Percentiles rank a stretch among this genome's conserved stretches.
Conservation (phyloP, 192 early-diverging fungal genomes). For the Nowakowskiella sp. region DNA sequence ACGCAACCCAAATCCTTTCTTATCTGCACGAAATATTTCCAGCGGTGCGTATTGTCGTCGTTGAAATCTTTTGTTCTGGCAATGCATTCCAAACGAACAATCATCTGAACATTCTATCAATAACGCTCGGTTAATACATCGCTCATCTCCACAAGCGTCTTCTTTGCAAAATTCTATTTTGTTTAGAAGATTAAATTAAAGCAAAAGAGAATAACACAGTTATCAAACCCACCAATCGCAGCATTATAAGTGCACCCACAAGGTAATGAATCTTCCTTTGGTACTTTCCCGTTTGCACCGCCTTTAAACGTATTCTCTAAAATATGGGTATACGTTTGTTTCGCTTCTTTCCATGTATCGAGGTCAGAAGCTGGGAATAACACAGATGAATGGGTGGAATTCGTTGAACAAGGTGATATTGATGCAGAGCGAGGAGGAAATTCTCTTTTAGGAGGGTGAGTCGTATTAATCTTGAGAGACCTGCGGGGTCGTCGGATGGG, state of each 20-base stretch:
- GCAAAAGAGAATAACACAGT: background rate
- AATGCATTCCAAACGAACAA: constrained; percentile 65
- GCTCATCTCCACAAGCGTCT: constrained; percentile 76
- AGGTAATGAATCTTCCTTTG: constrained; percentile 62
- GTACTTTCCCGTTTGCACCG: constrained; percentile 58
- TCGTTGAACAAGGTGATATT: too few species aligned
- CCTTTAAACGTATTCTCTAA: constrained; percentile 62
- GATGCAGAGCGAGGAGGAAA: too few species aligned
- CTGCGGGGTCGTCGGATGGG: too few species aligned
- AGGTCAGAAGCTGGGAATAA: too few species aligned
- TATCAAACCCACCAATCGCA: constrained; percentile 24
- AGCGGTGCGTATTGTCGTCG: constrained; percentile 74
- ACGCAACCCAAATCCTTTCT: constrained; percentile 91
- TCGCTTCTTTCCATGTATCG: constrained; percentile 30
- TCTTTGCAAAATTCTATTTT: too few species aligned
- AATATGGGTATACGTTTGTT: constrained; percentile 59
- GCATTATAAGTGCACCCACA: constrained; percentile 73
- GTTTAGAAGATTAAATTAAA: too few species aligned
- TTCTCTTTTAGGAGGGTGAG: too few species aligned
- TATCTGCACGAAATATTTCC: constrained; percentile 79
- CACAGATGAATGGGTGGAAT: too few species aligned
- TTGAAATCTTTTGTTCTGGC: constrained; percentile 68
- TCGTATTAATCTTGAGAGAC: too few species aligned
- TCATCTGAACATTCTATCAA: constrained; percentile 74
- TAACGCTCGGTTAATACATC: constrained; percentile 86